These are phyloP conservation scores for Singerocomus rubriflavus DNA, from an alignment of 1,284 basidiomycete genomes.

Conservation along the genomic window DNA sequence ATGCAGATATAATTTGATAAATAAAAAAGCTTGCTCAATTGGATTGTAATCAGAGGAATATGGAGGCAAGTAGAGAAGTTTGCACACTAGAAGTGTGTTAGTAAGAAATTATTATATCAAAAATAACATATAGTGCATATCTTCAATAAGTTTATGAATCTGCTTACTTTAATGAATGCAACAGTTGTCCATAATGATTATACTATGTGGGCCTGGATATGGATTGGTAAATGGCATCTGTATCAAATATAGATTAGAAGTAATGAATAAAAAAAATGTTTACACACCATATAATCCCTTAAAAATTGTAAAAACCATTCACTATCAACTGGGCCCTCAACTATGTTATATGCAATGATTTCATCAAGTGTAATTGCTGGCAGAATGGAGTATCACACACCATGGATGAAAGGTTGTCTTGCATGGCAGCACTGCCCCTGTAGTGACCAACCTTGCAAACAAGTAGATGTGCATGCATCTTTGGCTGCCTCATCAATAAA, in stretches of 20 bases:
- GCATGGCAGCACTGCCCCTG: neutral
- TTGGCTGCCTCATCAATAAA: too few relatives aligned
- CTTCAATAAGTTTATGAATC: constrained; percentile 16
- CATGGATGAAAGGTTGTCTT: neutral
- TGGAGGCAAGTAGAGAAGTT: too few relatives aligned
- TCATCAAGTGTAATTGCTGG: constrained; percentile 21
- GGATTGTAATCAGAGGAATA: too few relatives aligned
- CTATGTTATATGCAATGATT: constrained; percentile 31
- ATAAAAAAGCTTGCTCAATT: too few relatives aligned
- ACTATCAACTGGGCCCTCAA: constrained; percentile 7
- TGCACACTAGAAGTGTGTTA: too few relatives aligned
- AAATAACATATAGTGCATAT: constrained; percentile 2
- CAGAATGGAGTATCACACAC: neutral
- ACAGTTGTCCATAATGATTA: constrained; percentile 28
- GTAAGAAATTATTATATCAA: too few relatives aligned
- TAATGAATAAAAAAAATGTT: too few relatives aligned
- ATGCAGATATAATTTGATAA: too few relatives aligned
- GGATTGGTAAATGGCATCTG: too few relatives aligned
- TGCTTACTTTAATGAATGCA: constrained; percentile 20
- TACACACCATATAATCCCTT: constrained; percentile 1
- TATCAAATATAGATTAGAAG: too few relatives aligned
- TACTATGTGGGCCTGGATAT: constrained; percentile 18
- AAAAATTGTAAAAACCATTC: constrained; percentile 2
- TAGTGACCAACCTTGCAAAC: neutral
- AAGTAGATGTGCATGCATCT: neutral